Base-by-base conservation (phyloP, 805 yeast genomes). In the Saccharomycopsis guyanensis region DNA sequence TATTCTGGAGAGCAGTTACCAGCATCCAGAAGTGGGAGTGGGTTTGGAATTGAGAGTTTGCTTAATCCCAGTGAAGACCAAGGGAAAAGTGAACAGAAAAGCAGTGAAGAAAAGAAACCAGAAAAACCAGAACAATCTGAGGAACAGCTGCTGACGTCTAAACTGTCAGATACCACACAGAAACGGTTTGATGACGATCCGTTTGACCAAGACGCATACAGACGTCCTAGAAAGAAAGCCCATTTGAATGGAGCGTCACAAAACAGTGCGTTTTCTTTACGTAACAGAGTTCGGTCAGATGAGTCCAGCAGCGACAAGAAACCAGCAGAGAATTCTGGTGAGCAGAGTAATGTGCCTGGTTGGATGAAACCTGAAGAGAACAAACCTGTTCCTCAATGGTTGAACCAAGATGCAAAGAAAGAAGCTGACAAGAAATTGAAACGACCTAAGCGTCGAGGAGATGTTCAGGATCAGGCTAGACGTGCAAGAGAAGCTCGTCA, bases 391-490 rank as follows among this genome's bases (percentile, higher is more conserved):
- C 29, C 24, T 5, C 20, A 23, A n/a, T 15, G 13, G 39, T 34
- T 38, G 25, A 20, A 16, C 15, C 19, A 40, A 8, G 46, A 43
- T 15, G 40, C 16, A 12, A 36, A 22, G 6, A 36, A 27, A 27
- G 16, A 22, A 6, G 34, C 13, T 3, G 29, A 24, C 10, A 36
- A 25, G 13, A 44, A 44, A 25, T 31, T 45, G 10, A 51, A 51
- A 31, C 31, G 47, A 15, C 54, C 54, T 7, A 49, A 27, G 22
- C 20, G 54, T 18, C 63, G 52, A 54, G 55, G 37, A 59, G 61
- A 46, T 59, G 61, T 52, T 59, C 59, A 49, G 22, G 20, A 42
- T 44, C 47, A 35, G 47, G 24, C 39, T 34, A 13, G 52, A 52
- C 35, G 47, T 37, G 40, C 49, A 22, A 32, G 43, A 22, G 6